Conservation (phyloP, 2,329 filamentous ascomycete species). For the Diplodia seriata region DNA sequence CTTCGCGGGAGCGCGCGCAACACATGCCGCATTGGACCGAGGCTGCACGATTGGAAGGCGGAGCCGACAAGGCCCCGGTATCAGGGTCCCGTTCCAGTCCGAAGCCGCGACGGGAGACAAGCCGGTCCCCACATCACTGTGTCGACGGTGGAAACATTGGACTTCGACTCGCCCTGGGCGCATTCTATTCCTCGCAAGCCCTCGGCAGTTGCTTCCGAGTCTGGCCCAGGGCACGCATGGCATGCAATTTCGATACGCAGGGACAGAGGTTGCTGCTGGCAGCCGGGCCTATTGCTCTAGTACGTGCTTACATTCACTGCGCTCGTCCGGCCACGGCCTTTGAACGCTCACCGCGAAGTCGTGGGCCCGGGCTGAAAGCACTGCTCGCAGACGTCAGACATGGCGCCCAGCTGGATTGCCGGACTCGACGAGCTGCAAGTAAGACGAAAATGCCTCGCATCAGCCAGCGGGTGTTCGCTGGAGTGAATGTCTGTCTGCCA, state of each 20-base stretch:
- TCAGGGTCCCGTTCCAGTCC: constrained; percentile 23
- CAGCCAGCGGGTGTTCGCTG: not conserved
- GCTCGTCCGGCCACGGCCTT: not conserved
- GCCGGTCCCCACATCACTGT: not conserved
- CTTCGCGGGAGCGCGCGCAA: constrained; percentile 24
- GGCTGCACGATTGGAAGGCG: constrained; percentile 22
- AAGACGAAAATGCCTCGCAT: not conserved
- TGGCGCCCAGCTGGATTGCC: not conserved
- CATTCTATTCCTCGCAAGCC: not conserved
- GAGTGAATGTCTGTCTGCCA: not conserved
- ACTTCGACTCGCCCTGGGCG: not conserved
- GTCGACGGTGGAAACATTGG: not conserved
- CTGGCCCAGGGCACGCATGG: not conserved
- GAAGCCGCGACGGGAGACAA: not conserved
- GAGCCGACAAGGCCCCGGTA: constrained; percentile 17
- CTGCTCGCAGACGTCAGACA: not conserved
- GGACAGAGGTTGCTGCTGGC: not conserved
- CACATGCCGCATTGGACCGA: constrained; percentile 29
- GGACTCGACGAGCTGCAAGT: not conserved
- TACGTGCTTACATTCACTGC: not conserved
- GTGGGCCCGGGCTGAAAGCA: not conserved
- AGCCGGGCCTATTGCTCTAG: not conserved
- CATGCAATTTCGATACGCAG: not conserved
- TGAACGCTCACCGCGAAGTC: not conserved
- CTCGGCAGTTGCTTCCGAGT: not conserved